Evolutionary conservation across 495 filamentous ascomycete species (phyloP).

Genomic region (Neurospora sp.): DNA sequence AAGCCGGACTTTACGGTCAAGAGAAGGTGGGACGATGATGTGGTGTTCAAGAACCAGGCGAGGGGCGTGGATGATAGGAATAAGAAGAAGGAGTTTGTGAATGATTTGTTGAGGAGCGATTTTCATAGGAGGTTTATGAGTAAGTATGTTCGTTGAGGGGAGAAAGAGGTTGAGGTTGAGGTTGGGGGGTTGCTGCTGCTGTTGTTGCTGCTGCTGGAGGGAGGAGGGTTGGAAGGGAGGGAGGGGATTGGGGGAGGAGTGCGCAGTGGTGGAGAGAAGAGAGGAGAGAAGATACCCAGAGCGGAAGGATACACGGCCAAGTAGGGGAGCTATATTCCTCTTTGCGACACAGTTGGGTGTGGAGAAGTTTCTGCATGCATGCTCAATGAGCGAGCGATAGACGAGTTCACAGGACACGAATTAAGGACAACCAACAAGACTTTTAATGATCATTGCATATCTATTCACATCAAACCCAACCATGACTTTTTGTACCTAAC

Average conservation of each 20-base stretch:
- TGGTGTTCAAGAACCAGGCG: conserved; percentile 99
- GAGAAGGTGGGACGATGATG: conserved; percentile 94
- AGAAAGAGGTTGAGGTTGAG: too few relatives aligned
- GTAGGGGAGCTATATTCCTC: neutral
- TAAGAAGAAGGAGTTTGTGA: conserved; percentile 93
- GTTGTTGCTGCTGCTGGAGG: neutral
- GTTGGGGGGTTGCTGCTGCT: neutral
- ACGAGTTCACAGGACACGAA: neutral
- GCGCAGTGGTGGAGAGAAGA: neutral
- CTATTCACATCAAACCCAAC: neutral
- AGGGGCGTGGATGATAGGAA: conserved; percentile 84
- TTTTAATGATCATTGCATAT: neutral
- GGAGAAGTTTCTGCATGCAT: neutral
- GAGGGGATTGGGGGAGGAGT: neutral
- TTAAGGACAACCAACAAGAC: neutral
- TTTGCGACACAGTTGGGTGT: neutral
- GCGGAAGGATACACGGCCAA: neutral
- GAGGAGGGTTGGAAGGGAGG: neutral
- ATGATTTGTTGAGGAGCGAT: conserved; percentile 88
- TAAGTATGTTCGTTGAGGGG: conserved; percentile 40
- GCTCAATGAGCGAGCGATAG: neutral
- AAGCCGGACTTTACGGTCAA: conserved; percentile 62
- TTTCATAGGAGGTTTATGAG: conserved; percentile 98
- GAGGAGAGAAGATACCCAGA: neutral
- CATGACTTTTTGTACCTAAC: neutral